phyloP scores from a whole-genome alignment of 2,329 filamentous ascomycete species.

The Colletotrichum sp. region DNA sequence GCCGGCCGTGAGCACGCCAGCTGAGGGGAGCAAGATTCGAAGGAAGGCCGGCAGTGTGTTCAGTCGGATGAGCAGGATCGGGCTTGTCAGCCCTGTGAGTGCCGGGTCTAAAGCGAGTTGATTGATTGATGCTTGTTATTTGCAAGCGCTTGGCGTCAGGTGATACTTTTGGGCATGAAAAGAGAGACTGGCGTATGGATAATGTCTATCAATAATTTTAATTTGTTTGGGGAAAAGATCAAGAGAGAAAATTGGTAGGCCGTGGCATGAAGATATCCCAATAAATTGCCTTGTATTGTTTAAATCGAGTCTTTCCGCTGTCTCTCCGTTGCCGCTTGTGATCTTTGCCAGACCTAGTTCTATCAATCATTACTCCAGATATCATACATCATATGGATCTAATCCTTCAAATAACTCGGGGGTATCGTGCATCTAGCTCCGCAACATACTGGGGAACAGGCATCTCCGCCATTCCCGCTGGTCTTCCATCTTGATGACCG shows the following conservation, averaged over 20 bases:
- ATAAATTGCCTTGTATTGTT: background rate
- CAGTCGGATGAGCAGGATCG: conserved; percentile 16
- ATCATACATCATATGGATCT: background rate
- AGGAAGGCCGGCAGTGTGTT: conserved; percentile 20
- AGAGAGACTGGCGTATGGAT: background rate
- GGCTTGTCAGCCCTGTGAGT: conserved; percentile 11
- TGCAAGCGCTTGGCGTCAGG: background rate
- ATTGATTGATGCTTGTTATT: background rate
- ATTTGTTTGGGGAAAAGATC: background rate
- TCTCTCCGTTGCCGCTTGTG: background rate
- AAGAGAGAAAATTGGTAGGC: background rate
- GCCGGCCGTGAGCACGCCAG: background rate
- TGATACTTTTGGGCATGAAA: background rate
- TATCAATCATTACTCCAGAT: background rate
- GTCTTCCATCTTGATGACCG: background rate
- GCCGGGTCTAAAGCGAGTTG: background rate
- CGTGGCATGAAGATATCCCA: background rate
- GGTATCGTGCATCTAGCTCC: background rate
- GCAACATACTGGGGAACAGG: background rate
- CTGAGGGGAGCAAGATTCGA: background rate
- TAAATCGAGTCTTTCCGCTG: background rate
- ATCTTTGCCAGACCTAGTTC: background rate
- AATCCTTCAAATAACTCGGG: background rate
- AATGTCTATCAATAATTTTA: background rate
- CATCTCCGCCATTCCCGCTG: background rate